Percentiles rank a stretch among this genome's conserved stretches.
Conservation (phyloP, 805 yeast genomes). For the Ogataea allantospora region DNA sequence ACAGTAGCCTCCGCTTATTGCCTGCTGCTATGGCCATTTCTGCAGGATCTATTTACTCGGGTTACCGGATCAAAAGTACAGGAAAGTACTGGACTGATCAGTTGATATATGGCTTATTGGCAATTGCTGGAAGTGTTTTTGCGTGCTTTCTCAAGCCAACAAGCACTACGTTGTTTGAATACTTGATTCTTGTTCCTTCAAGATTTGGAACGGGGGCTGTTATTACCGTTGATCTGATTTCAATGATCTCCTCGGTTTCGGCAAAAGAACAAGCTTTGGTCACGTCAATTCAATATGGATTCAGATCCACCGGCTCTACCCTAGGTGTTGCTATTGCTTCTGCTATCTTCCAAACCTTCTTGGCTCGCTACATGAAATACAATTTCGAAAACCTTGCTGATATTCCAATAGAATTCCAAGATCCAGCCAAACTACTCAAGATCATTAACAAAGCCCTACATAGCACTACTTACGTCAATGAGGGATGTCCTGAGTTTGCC, state of each 20-base stretch:
- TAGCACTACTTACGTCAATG: constrained; percentile 26
- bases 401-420: constrained; percentile 22
- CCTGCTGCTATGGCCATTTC: constrained; percentile 69
- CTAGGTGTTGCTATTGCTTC: constrained; percentile 50
- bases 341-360: constrained; percentile 41
- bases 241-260: constrained; percentile 76
- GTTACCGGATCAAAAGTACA: constrained; percentile 62
- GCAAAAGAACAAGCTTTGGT: constrained; percentile 73
- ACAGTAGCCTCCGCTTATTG: constrained; percentile 42
- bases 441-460: constrained; percentile 20
- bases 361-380: constrained; percentile 12
- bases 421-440: constrained; percentile 11
- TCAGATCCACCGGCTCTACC: constrained; percentile 55
- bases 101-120: constrained; percentile 39
- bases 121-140: constrained; percentile 46
- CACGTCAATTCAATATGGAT: constrained; percentile 83
- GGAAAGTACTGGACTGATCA: constrained; percentile 60
- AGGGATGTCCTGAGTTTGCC: constrained; percentile 49
- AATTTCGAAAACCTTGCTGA: constrained; percentile 16
- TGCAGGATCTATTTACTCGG: constrained; percentile 63
- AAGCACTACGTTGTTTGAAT: constrained; percentile 37
- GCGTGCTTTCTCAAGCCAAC: constrained; percentile 26
- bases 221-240: constrained; percentile 68
- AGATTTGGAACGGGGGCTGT: constrained; percentile 68
- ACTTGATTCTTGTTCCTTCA: constrained; percentile 45